Evolutionary conservation across 352 stramenopile species (phyloP).

Genomic region (Thalassiosira livingstoniorum): DNA sequence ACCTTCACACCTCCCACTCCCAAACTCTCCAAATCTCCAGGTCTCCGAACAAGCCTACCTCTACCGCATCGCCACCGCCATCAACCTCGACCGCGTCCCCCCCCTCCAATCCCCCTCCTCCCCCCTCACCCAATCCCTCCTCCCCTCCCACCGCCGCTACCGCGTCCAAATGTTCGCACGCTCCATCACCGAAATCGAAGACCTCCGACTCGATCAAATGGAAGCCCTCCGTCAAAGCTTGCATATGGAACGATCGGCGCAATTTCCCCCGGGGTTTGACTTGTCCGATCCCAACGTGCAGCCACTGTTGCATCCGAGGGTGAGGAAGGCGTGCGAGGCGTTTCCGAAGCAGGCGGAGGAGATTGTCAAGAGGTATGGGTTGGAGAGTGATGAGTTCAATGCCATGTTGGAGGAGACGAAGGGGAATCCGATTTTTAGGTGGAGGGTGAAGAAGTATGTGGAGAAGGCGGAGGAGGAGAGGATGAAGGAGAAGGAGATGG

Average conservation of each 20-base stretch:
- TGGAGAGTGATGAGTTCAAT: conserved; percentile 81
- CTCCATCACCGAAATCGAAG: conserved; percentile 71
- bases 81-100: conserved; percentile 68
- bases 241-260: conserved; percentile 57
- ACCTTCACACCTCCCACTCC: neutral
- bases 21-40: conserved; percentile 6
- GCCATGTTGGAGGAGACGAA: conserved; percentile 73
- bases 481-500: conserved; percentile 19
- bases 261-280: conserved; percentile 65
- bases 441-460: conserved; percentile 71
- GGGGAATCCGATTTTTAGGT: conserved; percentile 79
- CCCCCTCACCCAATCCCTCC: conserved; percentile 22
- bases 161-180: conserved; percentile 69
- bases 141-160: conserved; percentile 37
- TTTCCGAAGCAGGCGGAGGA: conserved; percentile 76
- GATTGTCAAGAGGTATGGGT: conserved; percentile 76
- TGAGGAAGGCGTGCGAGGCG: conserved; percentile 62
- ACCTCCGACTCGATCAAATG: conserved; percentile 69
- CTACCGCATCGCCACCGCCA: conserved; percentile 66
- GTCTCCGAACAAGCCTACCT: conserved; percentile 78
- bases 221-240: conserved; percentile 55
- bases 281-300: conserved; percentile 70
- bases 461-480: conserved; percentile 45
- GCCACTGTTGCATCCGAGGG: conserved; percentile 69
- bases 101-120: conserved; percentile 58